Base-by-base conservation (phyloP, 768 basidiomycete genomes). In the Roridomyces roridus region DNA sequence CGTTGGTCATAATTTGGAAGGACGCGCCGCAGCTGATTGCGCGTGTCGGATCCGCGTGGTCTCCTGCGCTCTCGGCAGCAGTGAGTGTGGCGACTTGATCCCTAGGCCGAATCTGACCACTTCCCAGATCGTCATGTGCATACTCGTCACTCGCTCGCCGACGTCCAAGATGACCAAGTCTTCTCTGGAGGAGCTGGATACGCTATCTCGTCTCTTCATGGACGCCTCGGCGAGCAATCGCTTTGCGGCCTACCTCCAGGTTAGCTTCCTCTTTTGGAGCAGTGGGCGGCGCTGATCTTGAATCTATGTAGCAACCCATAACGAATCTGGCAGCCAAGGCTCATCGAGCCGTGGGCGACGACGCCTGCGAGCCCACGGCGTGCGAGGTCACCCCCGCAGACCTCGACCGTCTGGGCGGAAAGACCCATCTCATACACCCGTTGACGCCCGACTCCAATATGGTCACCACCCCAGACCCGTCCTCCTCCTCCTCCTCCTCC, bases 51-150 rank as follows among this genome's bases (percentile, higher is more conserved):
- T 59, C 85, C 10, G 69, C 82, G n/a, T 91, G 89, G 87, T 89
- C 88, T 12, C 82, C 85, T 29, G 80, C 79, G 4, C 70, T 90
- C 23, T 86, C 87, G 4, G 86, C 85, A 4, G 81, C 82, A 6
- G 89, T 91, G 65, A 59, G 87, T 71, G 41, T 86, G 48, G 77
- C 83, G 8, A 78, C 86, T 79, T 83, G 84, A 56, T 74, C 85
- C 46, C 68, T 86, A 5, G 79, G 2, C 82, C 85, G 0, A 72
- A n/a, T n/a, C n/a, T n/a, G n/a, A n/a, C n/a, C n/a, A n/a, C n/a
- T n/a, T n/a, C n/a, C n/a, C n/a, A n/a, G n/a, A n/a, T n/a, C n/a
- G n/a, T n/a, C n/a, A n/a, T n/a, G n/a, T n/a, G n/a, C n/a, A n/a
- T n/a, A n/a, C n/a, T n/a, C n/a, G n/a, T n/a, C n/a, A n/a, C n/a